phyloP scores from a whole-genome alignment of 169 alveolate species.

The Plasmodium gallinaceum region DNA sequence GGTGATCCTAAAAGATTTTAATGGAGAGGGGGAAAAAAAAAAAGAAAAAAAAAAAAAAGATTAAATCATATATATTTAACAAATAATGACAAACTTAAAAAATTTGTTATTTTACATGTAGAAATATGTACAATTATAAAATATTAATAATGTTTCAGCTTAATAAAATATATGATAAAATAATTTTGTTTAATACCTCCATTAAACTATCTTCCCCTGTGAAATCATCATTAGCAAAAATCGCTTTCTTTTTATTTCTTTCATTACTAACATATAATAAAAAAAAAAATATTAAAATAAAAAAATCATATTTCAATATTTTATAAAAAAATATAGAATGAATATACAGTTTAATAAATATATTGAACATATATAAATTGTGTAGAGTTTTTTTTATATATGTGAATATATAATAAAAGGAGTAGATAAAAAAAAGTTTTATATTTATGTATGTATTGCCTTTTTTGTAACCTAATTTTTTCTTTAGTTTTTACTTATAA shows the following conservation, averaged over 20 bases:
- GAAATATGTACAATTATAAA: too few relatives aligned
- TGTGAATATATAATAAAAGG: too few relatives aligned
- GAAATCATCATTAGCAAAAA: constrained; percentile 67
- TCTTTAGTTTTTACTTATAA: too few relatives aligned
- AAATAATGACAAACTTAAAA: too few relatives aligned
- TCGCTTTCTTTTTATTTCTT: constrained; percentile 71
- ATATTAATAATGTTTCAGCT: too few relatives aligned
- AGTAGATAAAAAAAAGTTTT: too few relatives aligned
- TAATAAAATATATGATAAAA: not conserved
- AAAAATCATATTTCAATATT: not conserved
- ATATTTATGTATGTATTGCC: too few relatives aligned
- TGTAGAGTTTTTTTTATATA: not conserved
- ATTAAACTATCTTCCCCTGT: constrained; percentile 75
- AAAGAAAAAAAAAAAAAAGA: not conserved
- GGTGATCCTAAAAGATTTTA: constrained; percentile 34
- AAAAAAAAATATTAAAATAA: constrained; percentile 1
- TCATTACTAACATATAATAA: constrained; percentile 35
- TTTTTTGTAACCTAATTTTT: too few relatives aligned
- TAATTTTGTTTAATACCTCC: constrained; percentile 54
- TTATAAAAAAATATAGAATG: not conserved
- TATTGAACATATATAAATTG: not conserved
- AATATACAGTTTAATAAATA: not conserved
- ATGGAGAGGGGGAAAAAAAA: not conserved
- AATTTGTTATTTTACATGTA: too few relatives aligned
- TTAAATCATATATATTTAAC: too few relatives aligned